Evolutionary conservation across 805 yeast genomes (phyloP).

Genomic region (Starmerella vaccinii): DNA sequence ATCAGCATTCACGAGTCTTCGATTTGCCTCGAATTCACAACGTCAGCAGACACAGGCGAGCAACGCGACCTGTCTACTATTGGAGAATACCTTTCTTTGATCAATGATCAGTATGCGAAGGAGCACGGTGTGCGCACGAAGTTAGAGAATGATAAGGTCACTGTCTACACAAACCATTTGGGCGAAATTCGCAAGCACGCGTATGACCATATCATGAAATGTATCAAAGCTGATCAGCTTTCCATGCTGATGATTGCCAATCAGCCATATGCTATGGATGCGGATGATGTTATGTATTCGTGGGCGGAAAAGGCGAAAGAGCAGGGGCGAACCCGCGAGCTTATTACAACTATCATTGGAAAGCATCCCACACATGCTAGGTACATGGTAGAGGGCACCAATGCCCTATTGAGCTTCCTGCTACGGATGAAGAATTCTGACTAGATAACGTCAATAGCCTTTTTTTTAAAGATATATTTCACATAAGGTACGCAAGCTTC

Average conservation of each 20-base stretch:
- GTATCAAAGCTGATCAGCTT: conserved; percentile 16
- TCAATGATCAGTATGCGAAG: conserved; percentile 57
- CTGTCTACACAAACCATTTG: conserved; percentile 51
- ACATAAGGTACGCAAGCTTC: too few species aligned
- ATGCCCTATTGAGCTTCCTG: conserved; percentile 28
- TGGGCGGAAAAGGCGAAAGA: conserved; percentile 25
- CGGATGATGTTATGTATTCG: conserved; percentile 27
- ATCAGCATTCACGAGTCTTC: conserved; percentile 67
- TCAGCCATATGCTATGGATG: conserved; percentile 25
- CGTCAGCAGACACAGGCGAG: conserved; percentile 34
- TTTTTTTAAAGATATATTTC: neutral
- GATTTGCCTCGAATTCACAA: conserved; percentile 57
- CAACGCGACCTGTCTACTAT: conserved; percentile 58
- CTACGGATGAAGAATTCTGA: conserved; percentile 10
- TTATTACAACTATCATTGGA: conserved; percentile 28
- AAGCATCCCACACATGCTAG: conserved; percentile 27
- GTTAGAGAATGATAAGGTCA: conserved; percentile 54
- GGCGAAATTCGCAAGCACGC: conserved; percentile 38
- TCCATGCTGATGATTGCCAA: conserved; percentile 25
- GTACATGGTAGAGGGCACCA: conserved; percentile 30
- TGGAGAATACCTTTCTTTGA: conserved; percentile 78
- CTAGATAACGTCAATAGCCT: neutral
- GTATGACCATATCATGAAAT: conserved; percentile 15
- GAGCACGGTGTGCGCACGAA: conserved; percentile 62
- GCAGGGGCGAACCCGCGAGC: conserved; percentile 12